Evolutionary conservation across 2,329 filamentous ascomycete genomes (phyloP).

Genomic region (Trichoderma citrinoviride): DNA sequence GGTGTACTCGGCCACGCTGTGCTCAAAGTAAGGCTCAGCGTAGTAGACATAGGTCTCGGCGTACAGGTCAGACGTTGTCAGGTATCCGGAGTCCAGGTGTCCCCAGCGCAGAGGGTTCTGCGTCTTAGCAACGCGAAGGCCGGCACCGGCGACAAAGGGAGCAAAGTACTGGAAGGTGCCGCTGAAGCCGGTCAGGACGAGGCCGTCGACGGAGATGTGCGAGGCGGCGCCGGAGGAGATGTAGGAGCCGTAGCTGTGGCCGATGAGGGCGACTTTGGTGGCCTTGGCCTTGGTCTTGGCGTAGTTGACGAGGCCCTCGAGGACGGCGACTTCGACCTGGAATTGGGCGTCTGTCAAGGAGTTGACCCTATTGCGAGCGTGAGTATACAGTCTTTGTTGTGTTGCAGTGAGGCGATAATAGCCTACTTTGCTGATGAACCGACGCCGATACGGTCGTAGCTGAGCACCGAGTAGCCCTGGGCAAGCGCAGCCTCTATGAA

Average conservation of each 20-base stretch:
- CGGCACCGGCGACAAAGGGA: neutral
- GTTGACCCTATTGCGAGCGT: neutral
- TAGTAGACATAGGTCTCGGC: conserved; percentile 8
- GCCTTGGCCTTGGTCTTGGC: conserved; percentile 2
- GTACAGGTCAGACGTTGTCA: neutral
- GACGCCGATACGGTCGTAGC: conserved; percentile 12
- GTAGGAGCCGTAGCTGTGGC: conserved; percentile 13
- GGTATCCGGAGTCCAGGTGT: neutral
- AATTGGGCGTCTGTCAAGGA: conserved; percentile 8
- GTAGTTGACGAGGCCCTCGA: conserved; percentile 7
- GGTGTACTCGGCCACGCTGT: neutral
- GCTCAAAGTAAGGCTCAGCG: conserved; percentile 7
- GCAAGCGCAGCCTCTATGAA: conserved; percentile 1
- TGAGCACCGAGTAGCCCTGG: conserved; percentile 5
- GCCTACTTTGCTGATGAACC: conserved; percentile 6
- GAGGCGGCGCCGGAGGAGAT: conserved; percentile 7
- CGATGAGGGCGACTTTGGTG: neutral
- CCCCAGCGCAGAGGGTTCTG: conserved; percentile 3
- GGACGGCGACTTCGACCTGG: conserved; percentile 14
- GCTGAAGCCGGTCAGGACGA: conserved; percentile 7
- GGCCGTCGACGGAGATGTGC: neutral
- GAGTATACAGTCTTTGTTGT: neutral
- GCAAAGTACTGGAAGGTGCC: conserved; percentile 4
- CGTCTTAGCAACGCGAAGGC: neutral
- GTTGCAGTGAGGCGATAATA: too few species aligned